Base-by-base conservation (phyloP, 345 rosid genomes). In the Linum tenue region DNA sequence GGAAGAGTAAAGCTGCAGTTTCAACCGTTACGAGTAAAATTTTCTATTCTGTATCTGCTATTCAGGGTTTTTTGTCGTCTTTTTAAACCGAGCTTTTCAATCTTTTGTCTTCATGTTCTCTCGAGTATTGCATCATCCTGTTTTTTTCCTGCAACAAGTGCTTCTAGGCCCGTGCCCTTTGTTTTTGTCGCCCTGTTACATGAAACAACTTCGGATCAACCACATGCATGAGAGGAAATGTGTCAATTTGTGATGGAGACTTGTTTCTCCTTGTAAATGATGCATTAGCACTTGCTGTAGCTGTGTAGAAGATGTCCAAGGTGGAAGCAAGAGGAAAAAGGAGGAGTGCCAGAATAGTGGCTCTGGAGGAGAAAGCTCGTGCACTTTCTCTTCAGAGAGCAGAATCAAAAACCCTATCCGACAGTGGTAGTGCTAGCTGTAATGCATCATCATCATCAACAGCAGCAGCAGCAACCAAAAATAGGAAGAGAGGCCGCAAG, bases 311-410 rank as follows among this genome's bases (percentile, higher is more conserved):
- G 10, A 60, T 58, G 60, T 17, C 39, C 36, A 35, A 1, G 55
- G 66, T 5, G n/a, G 62, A 55, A 63, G 42, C 40, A 56, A 35
- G 17, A 57, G 62, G 56, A 17, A 50, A 14, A 8, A 56, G 73
- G 10, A 43, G 73, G 59, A 70, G 73, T 63, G 63, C 68, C 1
- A 63, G 73, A 17, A 63, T 70, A 70, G 55, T 41, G 12, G 73
- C 60, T 14, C 37, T 57, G 12, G 73, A 70, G 36, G 63, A 56
- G 55, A 70, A 64, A 58, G 63, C 67, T 31, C 39, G 39, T 2
- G 16, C 4, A 2, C 66, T 61, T n/a, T 39, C 55, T 39, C 66
- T 55, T 35, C 37, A 42, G 36, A 43, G 56, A 22, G 39, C 38
- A n/a, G 44, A 39, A 17, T 38, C 40, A 39, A n/a, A n/a, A n/a